These are phyloP conservation scores for Cercophora sp. DNA, from an alignment of 495 filamentous ascomycete genomes.

Conservation along the genomic window DNA sequence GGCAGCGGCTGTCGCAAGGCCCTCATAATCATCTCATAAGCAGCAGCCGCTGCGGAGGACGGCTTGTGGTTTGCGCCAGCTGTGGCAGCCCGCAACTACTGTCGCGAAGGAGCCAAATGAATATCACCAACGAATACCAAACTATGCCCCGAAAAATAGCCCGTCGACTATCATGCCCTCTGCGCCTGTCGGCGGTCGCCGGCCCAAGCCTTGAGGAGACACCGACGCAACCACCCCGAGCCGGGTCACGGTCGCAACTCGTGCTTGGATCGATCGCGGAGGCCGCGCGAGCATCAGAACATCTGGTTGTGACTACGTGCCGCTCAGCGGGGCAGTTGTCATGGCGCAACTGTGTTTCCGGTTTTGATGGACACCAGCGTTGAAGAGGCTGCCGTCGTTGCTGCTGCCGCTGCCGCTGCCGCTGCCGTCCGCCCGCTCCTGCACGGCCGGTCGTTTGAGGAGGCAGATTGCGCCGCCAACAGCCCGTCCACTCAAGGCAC, in stretches of 20 bases:
- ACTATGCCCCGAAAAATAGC: slow-evolving; percentile 18
- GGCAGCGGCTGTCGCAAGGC: slow-evolving; percentile 16
- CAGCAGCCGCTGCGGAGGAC: too few species aligned
- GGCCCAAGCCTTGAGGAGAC: too few species aligned
- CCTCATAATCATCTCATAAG: slow-evolving; percentile 33
- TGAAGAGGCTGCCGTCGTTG: background rate
- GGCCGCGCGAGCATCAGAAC: background rate
- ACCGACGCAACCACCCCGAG: background rate
- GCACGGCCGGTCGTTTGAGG: background rate
- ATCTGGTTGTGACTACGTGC: background rate
- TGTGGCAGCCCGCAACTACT: background rate
- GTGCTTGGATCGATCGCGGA: slow-evolving; percentile 1
- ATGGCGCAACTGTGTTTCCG: background rate
- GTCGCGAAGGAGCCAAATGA: slow-evolving; percentile 10
- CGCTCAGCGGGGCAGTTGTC: background rate
- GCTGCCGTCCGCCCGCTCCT: background rate
- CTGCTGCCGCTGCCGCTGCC: slow-evolving; percentile 1
- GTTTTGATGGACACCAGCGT: background rate
- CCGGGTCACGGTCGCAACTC: slow-evolving; percentile 6
- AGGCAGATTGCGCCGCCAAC: slow-evolving; percentile 6
- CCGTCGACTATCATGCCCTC: too few species aligned
- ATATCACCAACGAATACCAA: slow-evolving; percentile 9
- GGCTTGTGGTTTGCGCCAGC: background rate
- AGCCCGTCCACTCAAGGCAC: slow-evolving; percentile 7
- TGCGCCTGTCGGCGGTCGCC: too few species aligned